A percentile compares a stretch with the other conserved stretches of the same genome.
Evolutionary conservation across 106 monocot species (phyloP).

Genomic region (Phalaenopsis aphrodite): DNA sequence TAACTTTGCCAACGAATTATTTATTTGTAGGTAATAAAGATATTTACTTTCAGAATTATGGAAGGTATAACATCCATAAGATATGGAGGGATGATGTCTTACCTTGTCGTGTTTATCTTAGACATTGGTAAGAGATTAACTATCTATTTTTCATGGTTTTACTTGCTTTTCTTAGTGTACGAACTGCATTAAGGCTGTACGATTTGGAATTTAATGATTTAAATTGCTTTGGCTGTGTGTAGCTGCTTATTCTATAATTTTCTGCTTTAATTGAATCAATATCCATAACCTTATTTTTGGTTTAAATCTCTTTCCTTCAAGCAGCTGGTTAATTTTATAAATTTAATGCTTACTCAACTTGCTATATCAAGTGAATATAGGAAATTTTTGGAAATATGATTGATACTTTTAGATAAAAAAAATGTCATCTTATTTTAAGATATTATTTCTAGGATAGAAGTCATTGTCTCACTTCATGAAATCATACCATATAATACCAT

Average conservation of each 20-base stretch:
- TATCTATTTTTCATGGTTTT: background rate
- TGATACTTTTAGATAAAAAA: no score
- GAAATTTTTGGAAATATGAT: no score
- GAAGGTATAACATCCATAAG: slow-evolving; percentile 71
- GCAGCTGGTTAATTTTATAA: no score
- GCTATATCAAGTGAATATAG: no score
- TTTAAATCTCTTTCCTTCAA: no score
- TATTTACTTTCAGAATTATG: slow-evolving; percentile 64
- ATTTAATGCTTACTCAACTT: no score
- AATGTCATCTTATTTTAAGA: no score
- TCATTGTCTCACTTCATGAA: no score
- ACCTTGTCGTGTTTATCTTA: slow-evolving; percentile 84
- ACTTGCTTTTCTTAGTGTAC: background rate
- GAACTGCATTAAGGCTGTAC: background rate
- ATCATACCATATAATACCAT: no score
- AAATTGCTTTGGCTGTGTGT: background rate
- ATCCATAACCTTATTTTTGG: no score
- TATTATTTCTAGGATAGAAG: no score
- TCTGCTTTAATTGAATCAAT: no score
- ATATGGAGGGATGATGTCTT: slow-evolving; percentile 92
- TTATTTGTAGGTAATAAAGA: slow-evolving; percentile 51
- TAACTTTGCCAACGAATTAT: background rate
- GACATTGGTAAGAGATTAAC: slow-evolving; percentile 61
- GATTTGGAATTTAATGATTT: background rate
- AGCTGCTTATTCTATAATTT: background rate